Conservation (phyloP, 495 filamentous ascomycete species). For the Neurospora sp. region DNA sequence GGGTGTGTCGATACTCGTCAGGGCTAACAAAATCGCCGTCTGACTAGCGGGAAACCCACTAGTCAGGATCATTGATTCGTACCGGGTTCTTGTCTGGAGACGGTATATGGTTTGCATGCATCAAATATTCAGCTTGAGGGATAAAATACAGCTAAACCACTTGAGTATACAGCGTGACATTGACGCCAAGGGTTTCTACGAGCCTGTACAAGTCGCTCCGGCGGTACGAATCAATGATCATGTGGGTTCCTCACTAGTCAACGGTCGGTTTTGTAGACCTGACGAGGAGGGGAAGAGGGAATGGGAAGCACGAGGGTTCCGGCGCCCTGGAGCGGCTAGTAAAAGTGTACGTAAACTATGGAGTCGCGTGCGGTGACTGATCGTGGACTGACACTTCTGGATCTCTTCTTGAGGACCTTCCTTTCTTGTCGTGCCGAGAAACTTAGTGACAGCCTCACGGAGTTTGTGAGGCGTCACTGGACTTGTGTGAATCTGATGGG, state of each 20-base stretch:
- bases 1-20: neutral
- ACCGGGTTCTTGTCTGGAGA: no score
- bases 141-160: no score
- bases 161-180: no score
- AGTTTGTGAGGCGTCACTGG: neutral
- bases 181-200: no score
- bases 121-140: no score
- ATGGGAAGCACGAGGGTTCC: neutral
- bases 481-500: neutral
- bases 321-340: neutral
- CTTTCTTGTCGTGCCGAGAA: constrained; percentile 17
- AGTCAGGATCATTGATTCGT: no score
- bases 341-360: neutral
- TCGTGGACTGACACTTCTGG: neutral
- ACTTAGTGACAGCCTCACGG: constrained; percentile 1
- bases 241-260: no score
- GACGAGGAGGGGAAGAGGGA: neutral
- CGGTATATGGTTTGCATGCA: no score
- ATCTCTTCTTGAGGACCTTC: constrained; percentile 13
- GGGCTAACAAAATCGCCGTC: no score
- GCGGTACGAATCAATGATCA: no score
- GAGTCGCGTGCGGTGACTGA: neutral
- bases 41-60: neutral
- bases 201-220: no score
- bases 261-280: no score